These are phyloP conservation scores for Epichloe bromicola DNA, from an alignment of 2,329 filamentous ascomycete species.

Conservation along the genomic window DNA sequence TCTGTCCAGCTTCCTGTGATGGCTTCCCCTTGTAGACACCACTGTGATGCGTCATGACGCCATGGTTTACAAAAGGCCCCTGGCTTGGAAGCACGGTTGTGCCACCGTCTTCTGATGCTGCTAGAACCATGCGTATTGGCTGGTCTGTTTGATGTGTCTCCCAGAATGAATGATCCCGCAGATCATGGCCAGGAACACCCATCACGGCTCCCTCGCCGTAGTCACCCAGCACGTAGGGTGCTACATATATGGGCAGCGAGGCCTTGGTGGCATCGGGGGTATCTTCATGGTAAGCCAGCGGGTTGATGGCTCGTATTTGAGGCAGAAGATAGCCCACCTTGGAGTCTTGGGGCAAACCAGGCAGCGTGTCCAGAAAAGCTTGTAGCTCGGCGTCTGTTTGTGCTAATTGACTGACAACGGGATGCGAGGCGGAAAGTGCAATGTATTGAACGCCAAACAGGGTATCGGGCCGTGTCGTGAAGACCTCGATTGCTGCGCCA, in stretches of 20 bases:
- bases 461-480: constrained; percentile 76
- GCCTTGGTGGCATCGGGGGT: constrained; percentile 38
- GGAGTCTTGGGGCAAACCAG: constrained; percentile 38
- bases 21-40: constrained; percentile 50
- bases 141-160: constrained; percentile 49
- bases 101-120: constrained; percentile 34
- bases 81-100: constrained; percentile 30
- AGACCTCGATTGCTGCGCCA: constrained; percentile 50
- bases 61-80: constrained; percentile 52
- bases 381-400: constrained; percentile 47
- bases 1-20: constrained; percentile 48
- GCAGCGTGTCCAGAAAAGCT: constrained; percentile 53
- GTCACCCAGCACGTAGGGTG: constrained; percentile 73
- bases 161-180: constrained; percentile 71
- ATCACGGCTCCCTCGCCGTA: constrained; percentile 84
- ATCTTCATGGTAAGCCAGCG: constrained; percentile 43
- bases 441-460: constrained; percentile 80
- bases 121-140: constrained; percentile 51
- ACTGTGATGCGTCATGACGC: constrained; percentile 53
- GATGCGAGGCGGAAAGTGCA: constrained; percentile 62
- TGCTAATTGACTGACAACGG: constrained; percentile 50
- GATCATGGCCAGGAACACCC: constrained; percentile 80
- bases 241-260: constrained; percentile 62
- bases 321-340: constrained; percentile 57
- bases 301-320: constrained; percentile 49